Base-by-base conservation (phyloP, 805 yeast species). In the Candida palmyrensis region DNA sequence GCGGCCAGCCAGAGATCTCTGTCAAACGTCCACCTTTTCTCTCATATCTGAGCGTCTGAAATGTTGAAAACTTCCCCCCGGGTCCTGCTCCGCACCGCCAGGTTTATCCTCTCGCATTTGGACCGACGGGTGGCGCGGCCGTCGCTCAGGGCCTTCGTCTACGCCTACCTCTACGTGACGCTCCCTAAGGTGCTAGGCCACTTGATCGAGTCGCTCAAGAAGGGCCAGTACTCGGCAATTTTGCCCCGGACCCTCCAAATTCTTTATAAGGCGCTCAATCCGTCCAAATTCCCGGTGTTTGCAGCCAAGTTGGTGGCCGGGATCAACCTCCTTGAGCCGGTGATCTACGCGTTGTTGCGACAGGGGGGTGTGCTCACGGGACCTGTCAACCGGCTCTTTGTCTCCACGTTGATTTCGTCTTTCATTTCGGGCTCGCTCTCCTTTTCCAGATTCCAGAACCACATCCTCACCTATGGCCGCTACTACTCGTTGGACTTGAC, bases 111-210 rank as follows among this genome's bases (percentile, higher is more conserved):
- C 4, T 25, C 17, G 14, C 34, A 31, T 26, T 14, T 23, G 24
- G 33, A 36, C 18, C 18, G 25, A 12, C 8, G 38, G 18, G 41
- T 57, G 19, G 43, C 45, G n/a, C 37, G 45, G 24, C 63, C 62
- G 1, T 51, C 65, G 1, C 28, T 48, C 2, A 53, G 52, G 31
- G 67, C 68, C 4, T 61, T 57, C 36, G 22, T 56, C 7, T 50
- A 48, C 30, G 61, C 66, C 13, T 60, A 58, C 35, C 31, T 59
- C 6, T 62, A 62, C 39, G 55, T 62, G 14, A 49, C 51, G n/a
- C 34, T 57, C 4, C 68, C 68, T 10, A 53, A 48, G 35, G 35
- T 53, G 10, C 28, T 59, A 13, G 42, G 44, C 27, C 41, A 34
- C 20, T 30, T 46, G 6, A 41, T 36, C 8, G 32, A 33, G 3